Evolutionary conservation across 352 stramenopile species (phyloP), one percentile per base, ranked within the genome.

Genomic region (Globisporangium radiosum): DNA sequence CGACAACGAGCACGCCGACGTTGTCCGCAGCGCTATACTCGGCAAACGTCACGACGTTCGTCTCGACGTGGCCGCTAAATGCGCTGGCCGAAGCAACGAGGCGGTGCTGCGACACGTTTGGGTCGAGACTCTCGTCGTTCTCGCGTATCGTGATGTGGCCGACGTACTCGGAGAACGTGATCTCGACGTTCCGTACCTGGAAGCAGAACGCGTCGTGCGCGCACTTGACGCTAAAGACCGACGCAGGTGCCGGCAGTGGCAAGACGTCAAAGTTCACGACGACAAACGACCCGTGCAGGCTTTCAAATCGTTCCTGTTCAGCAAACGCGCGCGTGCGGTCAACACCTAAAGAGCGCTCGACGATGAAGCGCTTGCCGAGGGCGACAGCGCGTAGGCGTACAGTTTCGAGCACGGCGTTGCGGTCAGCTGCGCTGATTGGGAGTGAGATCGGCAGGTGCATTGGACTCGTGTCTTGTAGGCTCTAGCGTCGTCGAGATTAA

Each of bases 101-200:
- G 2, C 49, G 48, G 33, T 63, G 57, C 43, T 57, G 48, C 40
- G 48, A 52, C 14, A 13, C 44, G 14, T 39, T 14, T 13, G 40
- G 8, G 17, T 52, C 43, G 13, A 33, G 19, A 36, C 48, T 63
- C 5, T 63, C 57, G 39, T 63, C 57, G 48, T 61, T 61, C 47
- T 61, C 56, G 17, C 47, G 48, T n/a, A 61, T 19, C 4, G 56
- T 61, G 17, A 61, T 54, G 56, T 54, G 56, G 17, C 56, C 48
- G 37, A 54, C 38, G 45, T 47, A 55, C 57, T 87, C 77, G 8
- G 77, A 80, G 55, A 85, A 76, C 52, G 71, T 83, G 65, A 87
- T 83, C 64, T 87, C 77, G 7, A 78, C 55, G 50, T 85, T 85
- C 40, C 66, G 71, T 14, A 68, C 66, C 37, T 69, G 71, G 14